Evolutionary conservation across 2,329 filamentous ascomycete species (phyloP).

Genomic region (Ilyonectria robusta): DNA sequence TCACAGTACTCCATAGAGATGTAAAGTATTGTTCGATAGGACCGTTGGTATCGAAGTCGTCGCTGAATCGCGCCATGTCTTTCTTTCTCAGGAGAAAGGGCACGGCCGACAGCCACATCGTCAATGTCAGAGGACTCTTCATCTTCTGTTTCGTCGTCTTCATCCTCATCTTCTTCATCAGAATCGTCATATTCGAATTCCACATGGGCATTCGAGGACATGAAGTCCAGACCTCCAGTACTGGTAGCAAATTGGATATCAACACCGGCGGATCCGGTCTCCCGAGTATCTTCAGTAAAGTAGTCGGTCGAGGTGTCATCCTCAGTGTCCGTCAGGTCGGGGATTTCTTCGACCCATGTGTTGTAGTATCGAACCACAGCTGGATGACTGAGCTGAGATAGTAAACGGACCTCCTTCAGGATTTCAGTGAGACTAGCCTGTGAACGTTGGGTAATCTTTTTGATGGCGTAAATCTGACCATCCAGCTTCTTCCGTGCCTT

Average conservation of each 20-base stretch:
- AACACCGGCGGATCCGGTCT: constrained; percentile 57
- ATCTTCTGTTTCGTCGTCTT: constrained; percentile 62
- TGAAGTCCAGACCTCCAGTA: constrained; percentile 89
- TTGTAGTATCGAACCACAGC: constrained; percentile 91
- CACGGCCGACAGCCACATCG: constrained; percentile 48
- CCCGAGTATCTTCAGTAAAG: constrained; percentile 55
- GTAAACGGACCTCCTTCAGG: constrained; percentile 85
- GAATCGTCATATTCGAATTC: constrained; percentile 78
- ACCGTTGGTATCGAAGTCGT: constrained; percentile 60
- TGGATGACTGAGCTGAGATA: constrained; percentile 94
- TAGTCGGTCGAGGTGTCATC: constrained; percentile 69
- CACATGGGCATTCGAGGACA: constrained; percentile 86
- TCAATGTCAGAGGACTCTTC: constrained; percentile 58
- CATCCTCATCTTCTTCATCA: constrained; percentile 61
- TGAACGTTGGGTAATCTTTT: constrained; percentile 91
- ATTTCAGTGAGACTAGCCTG: constrained; percentile 85
- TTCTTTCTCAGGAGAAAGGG: constrained; percentile 50
- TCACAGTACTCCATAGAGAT: constrained; percentile 99
- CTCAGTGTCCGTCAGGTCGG: constrained; percentile 68
- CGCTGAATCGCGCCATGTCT: constrained; percentile 48
- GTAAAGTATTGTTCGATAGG: constrained; percentile 83
- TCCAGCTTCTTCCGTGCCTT: constrained; percentile 96
- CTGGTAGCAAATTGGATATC: constrained; percentile 77
- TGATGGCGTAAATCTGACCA: constrained; percentile 94
- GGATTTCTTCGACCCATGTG: constrained; percentile 88